Evolutionary conservation across 257 asterid genomes (phyloP).

Genomic region (Penstemon davidsonii): DNA sequence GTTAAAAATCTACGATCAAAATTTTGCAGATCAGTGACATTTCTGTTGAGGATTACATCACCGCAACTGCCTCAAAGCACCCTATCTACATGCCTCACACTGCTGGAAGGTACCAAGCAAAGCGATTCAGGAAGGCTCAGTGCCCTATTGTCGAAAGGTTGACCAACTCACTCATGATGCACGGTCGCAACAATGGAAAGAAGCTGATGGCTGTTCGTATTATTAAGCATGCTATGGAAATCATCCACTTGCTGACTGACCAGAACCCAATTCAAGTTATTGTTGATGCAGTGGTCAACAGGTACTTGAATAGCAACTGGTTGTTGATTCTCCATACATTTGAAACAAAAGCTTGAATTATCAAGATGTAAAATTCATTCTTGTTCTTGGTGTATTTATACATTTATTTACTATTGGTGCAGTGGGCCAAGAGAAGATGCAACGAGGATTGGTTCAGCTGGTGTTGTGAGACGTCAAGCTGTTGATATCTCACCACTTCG

Average conservation of each 20-base stretch:
- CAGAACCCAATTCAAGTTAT: conserved; percentile 79
- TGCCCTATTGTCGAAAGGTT: conserved; percentile 79
- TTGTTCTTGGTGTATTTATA: not conserved
- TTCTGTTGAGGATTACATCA: conserved; percentile 84
- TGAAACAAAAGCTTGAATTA: too few relatives aligned
- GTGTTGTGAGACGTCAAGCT: conserved; percentile 87
- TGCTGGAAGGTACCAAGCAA: conserved; percentile 83
- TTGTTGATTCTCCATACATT: not conserved
- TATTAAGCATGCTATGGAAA: conserved; percentile 85
- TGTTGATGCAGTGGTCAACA: conserved; percentile 82
- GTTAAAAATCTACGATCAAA: not conserved
- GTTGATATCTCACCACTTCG: conserved; percentile 86
- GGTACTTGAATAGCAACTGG: conserved; percentile 37
- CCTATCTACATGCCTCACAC: conserved; percentile 76
- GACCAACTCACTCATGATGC: conserved; percentile 92
- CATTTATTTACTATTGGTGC: conserved; percentile 3
- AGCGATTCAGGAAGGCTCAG: conserved; percentile 83
- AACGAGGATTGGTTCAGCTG: conserved; percentile 83
- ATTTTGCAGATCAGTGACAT: conserved; percentile 54
- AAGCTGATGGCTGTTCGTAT: conserved; percentile 86
- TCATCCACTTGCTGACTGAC: conserved; percentile 80
- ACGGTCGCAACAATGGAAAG: conserved; percentile 88
- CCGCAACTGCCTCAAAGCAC: conserved; percentile 74
- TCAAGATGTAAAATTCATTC: too few relatives aligned
- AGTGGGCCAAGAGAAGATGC: conserved; percentile 93